A percentile compares a stretch with the other conserved stretches of the same genome.
Evolutionary conservation across 1,139 yeast genomes (phyloP).

Genomic region (Geotrichum fermentans): DNA sequence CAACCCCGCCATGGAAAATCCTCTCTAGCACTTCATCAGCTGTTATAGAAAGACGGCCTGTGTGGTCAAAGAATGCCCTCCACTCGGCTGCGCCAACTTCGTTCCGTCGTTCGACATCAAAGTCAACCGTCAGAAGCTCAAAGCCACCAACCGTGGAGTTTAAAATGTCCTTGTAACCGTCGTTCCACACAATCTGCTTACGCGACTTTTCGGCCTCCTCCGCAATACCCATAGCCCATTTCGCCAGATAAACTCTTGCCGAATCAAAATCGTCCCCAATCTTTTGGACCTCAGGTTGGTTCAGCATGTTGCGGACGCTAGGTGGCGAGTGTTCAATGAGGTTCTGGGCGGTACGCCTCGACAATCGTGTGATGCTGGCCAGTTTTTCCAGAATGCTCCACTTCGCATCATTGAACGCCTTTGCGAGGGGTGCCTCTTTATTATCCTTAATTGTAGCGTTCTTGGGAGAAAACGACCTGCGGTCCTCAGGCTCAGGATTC

Average conservation of each 20-base stretch:
- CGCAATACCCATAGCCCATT: constrained; percentile 95
- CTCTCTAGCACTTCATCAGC: constrained; percentile 71
- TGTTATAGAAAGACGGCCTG: constrained; percentile 71
- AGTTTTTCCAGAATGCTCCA: constrained; percentile 84
- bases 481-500: constrained; percentile 75
- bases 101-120: constrained; percentile 62
- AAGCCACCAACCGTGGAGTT: constrained; percentile 63
- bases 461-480: constrained; percentile 67
- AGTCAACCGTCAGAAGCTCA: constrained; percentile 55
- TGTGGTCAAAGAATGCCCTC: constrained; percentile 73
- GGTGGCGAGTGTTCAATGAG: constrained; percentile 65
- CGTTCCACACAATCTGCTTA: constrained; percentile 42
- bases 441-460: constrained; percentile 36
- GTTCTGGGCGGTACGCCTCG: constrained; percentile 55
- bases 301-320: constrained; percentile 54
- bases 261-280: constrained; percentile 90
- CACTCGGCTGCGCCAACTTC: constrained; percentile 72
- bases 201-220: constrained; percentile 83
- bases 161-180: constrained; percentile 45
- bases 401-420: constrained; percentile 58
- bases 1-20: constrained; percentile 86
- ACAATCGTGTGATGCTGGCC: constrained; percentile 71
- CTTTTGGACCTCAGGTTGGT: constrained; percentile 71
- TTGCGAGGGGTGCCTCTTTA: constrained; percentile 28
- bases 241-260: constrained; percentile 85